Evolutionary conservation across 1,139 yeast genomes (phyloP), one percentile per base, ranked within the genome.

Genomic region (Candida frijolesensis): DNA sequence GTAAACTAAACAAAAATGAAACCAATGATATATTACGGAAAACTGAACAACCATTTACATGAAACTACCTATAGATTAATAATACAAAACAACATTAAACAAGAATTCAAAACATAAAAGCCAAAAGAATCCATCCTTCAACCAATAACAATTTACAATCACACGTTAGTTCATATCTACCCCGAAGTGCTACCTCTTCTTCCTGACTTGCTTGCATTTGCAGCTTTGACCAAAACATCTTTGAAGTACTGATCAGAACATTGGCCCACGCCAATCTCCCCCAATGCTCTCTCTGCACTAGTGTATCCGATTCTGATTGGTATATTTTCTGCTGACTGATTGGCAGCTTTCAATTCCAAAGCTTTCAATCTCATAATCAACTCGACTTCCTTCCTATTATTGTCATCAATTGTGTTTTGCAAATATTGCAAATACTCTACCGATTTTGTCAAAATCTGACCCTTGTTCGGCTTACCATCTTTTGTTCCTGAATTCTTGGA

Each of bases 381-480:
- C 63, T 88, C 96, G 14, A 87, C 88, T 63, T 90, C 96, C 54
- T 80, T 82, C 47, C 92, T 76, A 67, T 90, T 90, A 61, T 82
- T 83, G 51, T 82, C 82, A 61, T 91, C 97, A 54, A 91, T 89
- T 52, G 82, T 76, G 54, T 82, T 82, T 68, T 91, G 97, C 42
- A 92, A 71, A 58, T 75, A 74, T 55, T 84, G 85, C 48, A 92
- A 84, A 62, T 90, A 92, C 59, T 90, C 96, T 2, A 91, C 96
- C 0, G 95, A 83, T 60, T 89, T 87, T 16, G 91, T 81, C 55
- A 92, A 72, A 10, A 92, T 89, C 59, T 91, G 96, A 1, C 97
- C 97, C 70, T 92, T 92, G 63, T 91, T 91, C 1, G 97, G 97
- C 59, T 87, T 87, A 3, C 96, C 96, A 61, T 89, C 96, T 57